Evolutionary conservation across 352 stramenopile species (phyloP), one percentile per base, ranked within the genome.

Genomic region (Globisporangium alternatum): DNA sequence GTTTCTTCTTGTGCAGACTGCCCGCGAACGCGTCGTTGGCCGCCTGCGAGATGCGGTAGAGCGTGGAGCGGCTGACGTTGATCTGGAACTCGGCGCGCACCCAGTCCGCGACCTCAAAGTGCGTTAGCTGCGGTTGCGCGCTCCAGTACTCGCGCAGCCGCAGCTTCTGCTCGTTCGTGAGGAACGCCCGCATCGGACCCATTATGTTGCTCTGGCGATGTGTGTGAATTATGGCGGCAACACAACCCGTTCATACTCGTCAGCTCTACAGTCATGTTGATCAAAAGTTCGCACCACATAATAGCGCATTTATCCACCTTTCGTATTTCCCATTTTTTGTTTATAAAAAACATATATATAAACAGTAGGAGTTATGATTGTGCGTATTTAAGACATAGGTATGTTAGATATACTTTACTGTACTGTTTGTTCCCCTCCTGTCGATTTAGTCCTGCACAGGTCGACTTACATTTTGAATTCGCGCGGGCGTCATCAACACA

Each of bases 21-120:
- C 75, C 75, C 9, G 65, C 52, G 56, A 82, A 82, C 25, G 64
- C 49, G 37, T 60, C 56, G 56, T 43, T 63, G 10, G 69, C 65
- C 21, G 69, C 56, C 59, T 75, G 70, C 55, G 70, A 66, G 54
- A 82, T 82, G 67, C 75, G 75, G 72, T 82, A 80, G 58, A 82
- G 75, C 62, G 75, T 80, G 43, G 72, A 70, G 59, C 75, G 75
- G 48, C 75, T 74, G 45, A 82, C 56, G 6, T 47, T 64, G 31
- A 69, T 64, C 28, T 65, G 60, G 51, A 82, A 82, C 56, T 53
- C 70, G 45, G 69, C 65, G n/a, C 53, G 62, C 48, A 77, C 75
- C 75, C 75, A 82, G 43, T 70, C 62, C 13, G 65, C 62, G 21
- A 77, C 70, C 35, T 69, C 64, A 28, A 60, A 35, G 63, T 71